A percentile compares a stretch with the other conserved stretches of the same genome.
Conservation (phyloP, 257 asterid genomes). For the Galeopsis tetrahit region DNA sequence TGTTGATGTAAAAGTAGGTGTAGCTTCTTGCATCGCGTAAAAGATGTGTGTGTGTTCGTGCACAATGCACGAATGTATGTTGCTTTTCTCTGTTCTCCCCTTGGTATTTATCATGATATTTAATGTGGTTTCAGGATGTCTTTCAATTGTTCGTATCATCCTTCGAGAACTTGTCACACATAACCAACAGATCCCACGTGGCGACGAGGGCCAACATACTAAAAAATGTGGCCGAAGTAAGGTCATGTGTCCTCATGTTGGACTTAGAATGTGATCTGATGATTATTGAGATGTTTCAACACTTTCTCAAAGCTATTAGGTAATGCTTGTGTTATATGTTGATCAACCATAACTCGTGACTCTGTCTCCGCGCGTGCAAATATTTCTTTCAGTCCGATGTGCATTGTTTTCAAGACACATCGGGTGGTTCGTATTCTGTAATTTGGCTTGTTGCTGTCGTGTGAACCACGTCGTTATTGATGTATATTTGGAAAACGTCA, state of each 20-base stretch:
- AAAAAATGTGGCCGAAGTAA: conserved; percentile 33
- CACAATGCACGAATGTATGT: not conserved
- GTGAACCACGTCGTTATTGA: not conserved
- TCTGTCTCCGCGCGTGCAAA: not conserved
- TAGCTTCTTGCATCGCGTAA: conserved; percentile 74
- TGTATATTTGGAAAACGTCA: not conserved
- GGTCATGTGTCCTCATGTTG: no score
- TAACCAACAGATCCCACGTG: conserved; percentile 69
- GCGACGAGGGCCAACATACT: conserved; percentile 72
- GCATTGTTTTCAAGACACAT: conserved; percentile 3
- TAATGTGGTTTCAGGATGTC: not conserved
- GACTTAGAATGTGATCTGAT: no score
- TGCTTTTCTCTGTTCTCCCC: not conserved
- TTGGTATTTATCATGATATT: conserved; percentile 34
- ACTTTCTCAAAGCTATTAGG: conserved; percentile 40
- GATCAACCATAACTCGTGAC: not conserved
- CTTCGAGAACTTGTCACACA: conserved; percentile 69
- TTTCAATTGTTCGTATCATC: conserved; percentile 90
- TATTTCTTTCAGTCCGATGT: conserved; percentile 1
- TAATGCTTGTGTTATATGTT: conserved; percentile 31
- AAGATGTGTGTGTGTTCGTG: not conserved
- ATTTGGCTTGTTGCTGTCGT: not conserved
- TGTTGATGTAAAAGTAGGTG: conserved; percentile 50
- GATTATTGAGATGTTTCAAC: no score
- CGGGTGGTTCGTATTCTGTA: not conserved